Evolutionary conservation across 108 stramenopile genomes (phyloP), one percentile per base, ranked within the genome.

Genomic region (Epipyxis sp.): DNA sequence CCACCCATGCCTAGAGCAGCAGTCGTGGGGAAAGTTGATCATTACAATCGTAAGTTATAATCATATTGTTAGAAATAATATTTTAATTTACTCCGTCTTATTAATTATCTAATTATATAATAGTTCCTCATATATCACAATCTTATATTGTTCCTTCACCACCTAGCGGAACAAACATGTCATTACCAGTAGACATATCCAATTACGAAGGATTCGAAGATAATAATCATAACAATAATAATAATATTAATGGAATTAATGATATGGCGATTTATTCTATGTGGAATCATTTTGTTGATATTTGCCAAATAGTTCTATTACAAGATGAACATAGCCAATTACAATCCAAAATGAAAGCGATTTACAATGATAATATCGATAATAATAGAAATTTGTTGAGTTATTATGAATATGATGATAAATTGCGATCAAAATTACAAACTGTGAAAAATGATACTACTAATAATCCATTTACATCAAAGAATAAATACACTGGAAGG

Each of bases 1-100:
- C 61, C 61, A 3, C 20, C 61, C 61, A 65, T 65, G 61, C 25
- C 61, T 25, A 10, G 3, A 65, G 3, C 34, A 6, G 6, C 27
- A 32, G 61, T 65, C 61, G 34, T 65, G 61, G 61, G 61, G 34
- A 65, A 65, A 65, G 25, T 65, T 29, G 61, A 65, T 37, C 20
- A 37, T 25, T 6, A 37, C 6, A 29, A 65, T 25, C 25, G 61
- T 65, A 65, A 65, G 61, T 65, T 37, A 32, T 3, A 32, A 29
- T 65, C 54, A 25, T 20, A 25, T 57, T 16, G 54, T 57, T 57
- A 25, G 16, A 20, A 57, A 16, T 25, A n/a, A n/a, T n/a, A n/a
- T n/a, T n/a, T n/a, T n/a, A n/a, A n/a, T n/a, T n/a, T n/a, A n/a
- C 6, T 25, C 61, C 35, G 35, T 6, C 34, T 65, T 65, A 3